Base-by-base conservation (phyloP, 192 early-diverging fungal genomes). In the Linnemannia schmuckeri region DNA sequence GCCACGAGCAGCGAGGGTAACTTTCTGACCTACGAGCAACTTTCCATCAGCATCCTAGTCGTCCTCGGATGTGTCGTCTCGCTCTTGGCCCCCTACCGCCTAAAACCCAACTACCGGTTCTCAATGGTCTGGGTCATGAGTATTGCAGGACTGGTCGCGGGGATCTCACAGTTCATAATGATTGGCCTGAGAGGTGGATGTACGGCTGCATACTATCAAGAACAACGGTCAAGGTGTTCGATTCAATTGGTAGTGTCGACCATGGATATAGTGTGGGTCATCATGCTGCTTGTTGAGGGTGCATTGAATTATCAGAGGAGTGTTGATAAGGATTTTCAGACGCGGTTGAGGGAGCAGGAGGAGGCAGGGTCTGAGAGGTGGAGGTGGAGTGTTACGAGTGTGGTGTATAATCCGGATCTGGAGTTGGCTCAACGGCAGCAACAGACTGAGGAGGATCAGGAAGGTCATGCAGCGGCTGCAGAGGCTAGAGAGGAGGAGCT, bases 401-500 rank as follows among this genome's bases (percentile, higher is more conserved):
- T 82, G 3, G 52, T 27, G 5, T 82, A 82, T 54, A 75, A 82
- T 15, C 81, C 81, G 35, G 81, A 82, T 44, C 27, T 82, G 24
- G 76, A 66, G 30, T 27, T 30, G 61, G 5, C 54, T 72, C 52
- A 76, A 72, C 27, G 73, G 68, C 9, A 68, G 38, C 54, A 75
- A 30, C 35, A 61, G 20, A 27, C 30, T 15, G 41, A 44, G 22
- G 41, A 73, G 4, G 22, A 71, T 42, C 30, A 6, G 20, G 70
- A 22, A 4, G 10, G 12, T 24, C 1, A 15, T 33, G 41, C 42
- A 33, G 44, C n/a, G 6, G 41, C 37, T 40, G 73, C 6, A 15
- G 33, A 7, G 22, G 7, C 70, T 13, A 37, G 69, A 70, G 20
- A 9, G 0, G 70, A 3, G 20, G 69, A 12, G 13, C 20, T 4